Percentiles rank a stretch among this genome's conserved stretches.
These are phyloP conservation scores for Myriosclerotinia scirpicola DNA, from an alignment of 2,329 filamentous ascomycete genomes.

Conservation along the genomic window DNA sequence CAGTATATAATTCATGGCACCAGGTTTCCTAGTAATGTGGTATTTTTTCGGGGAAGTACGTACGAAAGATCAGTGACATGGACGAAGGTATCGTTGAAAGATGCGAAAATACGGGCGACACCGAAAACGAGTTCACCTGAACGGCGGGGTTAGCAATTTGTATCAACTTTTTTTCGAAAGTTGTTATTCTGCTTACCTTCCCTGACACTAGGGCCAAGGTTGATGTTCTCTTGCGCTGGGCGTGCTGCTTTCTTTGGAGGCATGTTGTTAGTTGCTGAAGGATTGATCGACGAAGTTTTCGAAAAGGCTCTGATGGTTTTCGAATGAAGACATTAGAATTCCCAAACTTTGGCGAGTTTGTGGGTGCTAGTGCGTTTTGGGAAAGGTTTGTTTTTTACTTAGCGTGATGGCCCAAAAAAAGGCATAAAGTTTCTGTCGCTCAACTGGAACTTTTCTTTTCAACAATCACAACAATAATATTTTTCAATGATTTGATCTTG, in stretches of 20 bases:
- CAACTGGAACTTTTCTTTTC: conserved; percentile 2
- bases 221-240: conserved; percentile 95
- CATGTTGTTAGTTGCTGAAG: conserved; percentile 73
- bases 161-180: neutral
- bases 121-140: conserved; percentile 75
- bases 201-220: conserved; percentile 92
- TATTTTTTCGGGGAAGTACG: conserved; percentile 44
- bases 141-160: conserved; percentile 17
- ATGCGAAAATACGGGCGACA: conserved; percentile 78
- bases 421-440: conserved; percentile 22
- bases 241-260: conserved; percentile 87
- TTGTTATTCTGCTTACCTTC: conserved; percentile 64
- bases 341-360: conserved; percentile 25
- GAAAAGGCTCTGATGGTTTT: conserved; percentile 20
- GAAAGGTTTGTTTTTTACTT: conserved; percentile 20
- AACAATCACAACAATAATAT: conserved; percentile 19
- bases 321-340: conserved; percentile 16
- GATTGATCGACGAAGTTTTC: conserved; percentile 25
- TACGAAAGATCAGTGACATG: conserved; percentile 99
- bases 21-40: conserved; percentile 22
- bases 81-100: conserved; percentile 72
- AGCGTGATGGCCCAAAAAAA: conserved; percentile 20
- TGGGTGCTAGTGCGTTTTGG: conserved; percentile 36
- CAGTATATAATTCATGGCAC: conserved; percentile 24
- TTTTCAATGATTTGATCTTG: neutral